Evolutionary conservation across 2,329 filamentous ascomycete genomes (phyloP), one percentile per base, ranked within the genome.

Genomic region (Fonsecaea multimorphosa): DNA sequence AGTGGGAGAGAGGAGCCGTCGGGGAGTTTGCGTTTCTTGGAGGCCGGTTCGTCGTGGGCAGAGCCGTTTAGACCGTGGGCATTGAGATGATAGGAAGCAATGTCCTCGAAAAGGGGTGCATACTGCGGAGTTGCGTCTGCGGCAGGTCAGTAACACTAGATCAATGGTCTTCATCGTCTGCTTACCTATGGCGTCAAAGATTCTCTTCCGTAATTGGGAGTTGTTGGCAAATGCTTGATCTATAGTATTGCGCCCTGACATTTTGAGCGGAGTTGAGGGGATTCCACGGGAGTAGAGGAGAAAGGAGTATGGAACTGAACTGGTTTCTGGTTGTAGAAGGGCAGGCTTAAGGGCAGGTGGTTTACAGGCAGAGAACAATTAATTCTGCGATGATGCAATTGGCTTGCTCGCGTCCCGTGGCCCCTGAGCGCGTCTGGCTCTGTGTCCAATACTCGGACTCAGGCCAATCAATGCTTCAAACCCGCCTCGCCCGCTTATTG

Each of bases 11-110:
- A 57, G 1, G 58, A 53, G 29, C 75, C 77, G 73, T 82, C 80
- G 53, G 80, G 77, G 38, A 84, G 74, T 72, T 84, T 84, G 58
- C 83, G 79, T 72, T 84, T 84, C 74, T 84, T 84, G 36, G 76
- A 72, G 8, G 76, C 75, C 16, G 80, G 78, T 58, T 76, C 74
- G 40, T 66, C 66, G 40, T 58, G 44, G 27, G 57, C 7, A 16
- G 49, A 24, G n/a, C 58, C 58, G 40, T 67, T 64, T 7, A 34
- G 4, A 9, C 16, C 14, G 16, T 46, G 36, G 62, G 77, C 74
- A 67, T 71, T 75, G 65, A 75, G 75, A 58, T 79, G 79, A 70
- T 83, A 81, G 72, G 75, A 76, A 27, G 82, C 81, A 66, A 84
- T 82, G 69, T 84, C 82, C 70, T 82, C 77, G 67, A 84, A 83